Conservation (phyloP, 805 yeast species). For the Pichia nanzhaoensis region DNA sequence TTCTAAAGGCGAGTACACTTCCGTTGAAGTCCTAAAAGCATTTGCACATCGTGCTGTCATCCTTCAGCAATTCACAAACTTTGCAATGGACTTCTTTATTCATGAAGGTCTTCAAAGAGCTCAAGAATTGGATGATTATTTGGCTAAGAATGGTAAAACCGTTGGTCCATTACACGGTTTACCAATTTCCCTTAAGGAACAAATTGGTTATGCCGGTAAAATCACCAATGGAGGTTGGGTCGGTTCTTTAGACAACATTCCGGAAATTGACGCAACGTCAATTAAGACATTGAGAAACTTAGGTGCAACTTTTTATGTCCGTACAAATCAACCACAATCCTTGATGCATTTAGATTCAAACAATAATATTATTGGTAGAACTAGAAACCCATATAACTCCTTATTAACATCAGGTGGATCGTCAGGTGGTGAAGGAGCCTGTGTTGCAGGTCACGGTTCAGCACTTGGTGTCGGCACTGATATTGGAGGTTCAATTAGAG, state of each 20-base stretch:
- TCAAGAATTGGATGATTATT: conserved; percentile 47
- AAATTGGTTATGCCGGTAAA: conserved; percentile 45
- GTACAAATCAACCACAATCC: conserved; percentile 65
- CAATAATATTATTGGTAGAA: conserved; percentile 53
- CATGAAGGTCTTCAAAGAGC: conserved; percentile 57
- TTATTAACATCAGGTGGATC: conserved; percentile 64
- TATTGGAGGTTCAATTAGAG: conserved; percentile 65
- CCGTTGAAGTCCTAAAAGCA: conserved; percentile 51
- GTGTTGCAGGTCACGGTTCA: conserved; percentile 53
- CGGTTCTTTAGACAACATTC: conserved; percentile 40
- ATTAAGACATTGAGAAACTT: conserved; percentile 40
- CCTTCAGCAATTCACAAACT: conserved; percentile 55
- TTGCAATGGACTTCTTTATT: conserved; percentile 48
- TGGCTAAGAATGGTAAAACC: conserved; percentile 41
- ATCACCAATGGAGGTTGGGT: conserved; percentile 59
- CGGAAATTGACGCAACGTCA: conserved; percentile 41
- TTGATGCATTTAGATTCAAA: conserved; percentile 63
- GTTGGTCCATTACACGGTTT: conserved; percentile 66
- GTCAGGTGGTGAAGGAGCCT: conserved; percentile 66
- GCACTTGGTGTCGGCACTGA: conserved; percentile 57
- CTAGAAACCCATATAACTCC: conserved; percentile 53
- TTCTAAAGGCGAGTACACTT: conserved; percentile 39
- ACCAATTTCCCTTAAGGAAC: conserved; percentile 65
- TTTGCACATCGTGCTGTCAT: conserved; percentile 59
- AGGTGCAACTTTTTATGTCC: conserved; percentile 57